These are phyloP conservation scores for Citrullus colocynthis DNA, from an alignment of 306 rosid genomes.

Conservation along the genomic window DNA sequence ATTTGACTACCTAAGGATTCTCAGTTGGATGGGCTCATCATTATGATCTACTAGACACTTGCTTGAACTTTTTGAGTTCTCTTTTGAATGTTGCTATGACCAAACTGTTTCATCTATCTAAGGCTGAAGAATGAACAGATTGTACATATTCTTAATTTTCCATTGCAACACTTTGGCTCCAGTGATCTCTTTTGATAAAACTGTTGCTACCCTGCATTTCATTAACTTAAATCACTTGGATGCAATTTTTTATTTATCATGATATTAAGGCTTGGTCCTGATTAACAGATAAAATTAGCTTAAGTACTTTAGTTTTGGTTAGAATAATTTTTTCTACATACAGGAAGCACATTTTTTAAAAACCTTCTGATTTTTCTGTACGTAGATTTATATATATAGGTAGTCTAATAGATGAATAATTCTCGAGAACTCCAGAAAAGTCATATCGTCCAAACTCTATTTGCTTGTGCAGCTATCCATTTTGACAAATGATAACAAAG, in stretches of 20 bases:
- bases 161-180: background rate
- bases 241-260: background rate
- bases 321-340: background rate
- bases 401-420: background rate
- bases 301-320: background rate
- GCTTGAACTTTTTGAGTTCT: too few relatives aligned
- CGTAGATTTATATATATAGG: background rate
- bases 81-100: too few relatives aligned
- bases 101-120: background rate
- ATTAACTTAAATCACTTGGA: background rate
- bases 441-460: background rate
- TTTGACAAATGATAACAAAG: conserved; percentile 42
- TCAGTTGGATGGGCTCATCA: background rate
- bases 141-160: background rate
- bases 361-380: background rate
- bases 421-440: background rate
- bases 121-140: background rate
- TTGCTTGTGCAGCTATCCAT: conserved; percentile 40
- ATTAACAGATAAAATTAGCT: background rate
- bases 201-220: background rate
- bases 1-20: background rate
- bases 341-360: background rate
- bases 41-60: background rate
- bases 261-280: background rate
- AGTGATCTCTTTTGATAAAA: background rate